These are phyloP conservation scores for Xylaria sp. DNA, from an alignment of 2,329 filamentous ascomycete genomes.

Conservation along the genomic window DNA sequence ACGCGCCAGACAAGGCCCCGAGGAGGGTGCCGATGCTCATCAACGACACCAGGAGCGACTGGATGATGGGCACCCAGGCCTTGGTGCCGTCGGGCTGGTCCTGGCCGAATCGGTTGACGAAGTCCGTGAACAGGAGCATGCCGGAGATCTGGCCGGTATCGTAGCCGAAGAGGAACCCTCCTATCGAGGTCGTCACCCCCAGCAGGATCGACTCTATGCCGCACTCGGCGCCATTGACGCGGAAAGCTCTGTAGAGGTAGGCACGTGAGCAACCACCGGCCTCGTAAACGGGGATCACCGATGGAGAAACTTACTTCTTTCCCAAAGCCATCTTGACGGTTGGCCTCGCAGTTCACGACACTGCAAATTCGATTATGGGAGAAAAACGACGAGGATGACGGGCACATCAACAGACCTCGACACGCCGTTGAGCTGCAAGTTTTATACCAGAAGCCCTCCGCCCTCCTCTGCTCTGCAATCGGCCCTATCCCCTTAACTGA, in stretches of 20 bases:
- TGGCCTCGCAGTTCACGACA: conserved; percentile 1
- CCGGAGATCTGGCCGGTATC: conserved; percentile 63
- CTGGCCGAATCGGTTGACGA: conserved; percentile 58
- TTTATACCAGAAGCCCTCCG: neutral
- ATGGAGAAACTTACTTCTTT: conserved; percentile 1
- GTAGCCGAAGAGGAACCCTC: conserved; percentile 66
- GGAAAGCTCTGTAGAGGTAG: conserved; percentile 39
- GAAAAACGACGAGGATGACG: neutral
- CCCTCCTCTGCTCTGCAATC: neutral
- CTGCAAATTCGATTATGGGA: neutral
- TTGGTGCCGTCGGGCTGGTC: conserved; percentile 42
- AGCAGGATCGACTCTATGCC: conserved; percentile 47
- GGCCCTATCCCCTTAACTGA: neutral
- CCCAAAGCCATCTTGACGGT: conserved; percentile 8
- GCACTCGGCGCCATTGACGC: conserved; percentile 47
- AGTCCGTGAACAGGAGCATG: conserved; percentile 55
- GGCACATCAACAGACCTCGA: neutral
- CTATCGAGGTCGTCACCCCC: conserved; percentile 57
- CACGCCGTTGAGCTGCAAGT: neutral
- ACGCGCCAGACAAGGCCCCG: conserved; percentile 56
- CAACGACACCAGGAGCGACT: conserved; percentile 58
- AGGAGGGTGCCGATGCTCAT: conserved; percentile 59
- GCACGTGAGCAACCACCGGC: neutral
- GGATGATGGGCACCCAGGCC: conserved; percentile 45
- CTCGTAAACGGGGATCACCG: neutral